A percentile compares a stretch with the other conserved stretches of the same genome.
phyloP scores from a whole-genome alignment of 1,139 yeast genomes.

The Yamadazyma dushanensis region DNA sequence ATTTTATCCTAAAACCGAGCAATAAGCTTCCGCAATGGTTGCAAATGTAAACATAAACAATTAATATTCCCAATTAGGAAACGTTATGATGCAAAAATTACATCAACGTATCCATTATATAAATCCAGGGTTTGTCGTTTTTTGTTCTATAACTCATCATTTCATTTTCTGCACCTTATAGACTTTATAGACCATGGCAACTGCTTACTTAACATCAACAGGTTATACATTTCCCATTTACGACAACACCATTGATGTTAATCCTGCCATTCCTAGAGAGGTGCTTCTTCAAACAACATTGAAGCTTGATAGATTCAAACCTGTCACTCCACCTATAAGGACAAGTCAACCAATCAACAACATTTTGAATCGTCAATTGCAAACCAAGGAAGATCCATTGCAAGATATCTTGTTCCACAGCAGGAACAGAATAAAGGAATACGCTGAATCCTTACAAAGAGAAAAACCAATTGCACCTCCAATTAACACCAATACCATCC shows the following conservation, averaged over 20 bases:
- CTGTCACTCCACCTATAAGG: constrained; percentile 6
- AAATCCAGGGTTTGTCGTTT: neutral
- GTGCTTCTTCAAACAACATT: constrained; percentile 24
- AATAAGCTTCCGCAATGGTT: constrained; percentile 10
- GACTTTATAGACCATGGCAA: constrained; percentile 3
- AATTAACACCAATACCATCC: constrained; percentile 11
- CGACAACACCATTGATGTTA: constrained; percentile 14
- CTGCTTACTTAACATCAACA: constrained; percentile 14
- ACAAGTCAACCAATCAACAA: constrained; percentile 8
- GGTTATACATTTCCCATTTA: constrained; percentile 26
- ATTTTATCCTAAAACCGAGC: neutral
- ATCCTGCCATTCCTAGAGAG: constrained; percentile 20
- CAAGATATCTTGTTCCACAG: constrained; percentile 27
- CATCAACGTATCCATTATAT: neutral
- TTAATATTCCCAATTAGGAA: constrained; percentile 21
- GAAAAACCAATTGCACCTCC: constrained; percentile 6
- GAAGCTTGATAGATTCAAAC: constrained; percentile 17
- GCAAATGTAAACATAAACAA: constrained; percentile 22
- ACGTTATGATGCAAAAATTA: neutral
- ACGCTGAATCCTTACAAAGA: constrained; percentile 2
- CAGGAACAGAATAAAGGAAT: constrained; percentile 17
- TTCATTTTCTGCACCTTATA: neutral
- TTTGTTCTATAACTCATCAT: constrained; percentile 2
- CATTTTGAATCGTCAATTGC: constrained; percentile 4
- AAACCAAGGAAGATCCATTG: constrained; percentile 26